Conservation (phyloP, 2,329 filamentous ascomycete genomes). For the Talaromyces sp. region DNA sequence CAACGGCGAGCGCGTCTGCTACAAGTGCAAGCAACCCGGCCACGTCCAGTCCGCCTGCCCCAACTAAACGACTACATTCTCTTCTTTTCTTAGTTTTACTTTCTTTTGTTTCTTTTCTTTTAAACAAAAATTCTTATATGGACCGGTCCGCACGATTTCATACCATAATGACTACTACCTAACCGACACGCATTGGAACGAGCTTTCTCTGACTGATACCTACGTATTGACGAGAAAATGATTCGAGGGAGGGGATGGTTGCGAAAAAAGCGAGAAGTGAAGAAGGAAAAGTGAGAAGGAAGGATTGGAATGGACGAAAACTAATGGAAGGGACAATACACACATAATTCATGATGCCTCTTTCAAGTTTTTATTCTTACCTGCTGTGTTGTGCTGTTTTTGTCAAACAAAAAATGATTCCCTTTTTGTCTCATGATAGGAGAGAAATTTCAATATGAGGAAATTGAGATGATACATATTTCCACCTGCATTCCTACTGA, state of each 20-base stretch:
- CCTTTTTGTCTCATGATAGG: conserved; percentile 11
- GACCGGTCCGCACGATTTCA: conserved; percentile 12
- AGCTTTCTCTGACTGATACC: conserved; percentile 4
- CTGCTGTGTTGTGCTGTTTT: background rate
- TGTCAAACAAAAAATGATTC: background rate
- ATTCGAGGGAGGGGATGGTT: conserved; percentile 4
- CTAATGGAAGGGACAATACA: background rate
- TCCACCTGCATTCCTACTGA: no score
- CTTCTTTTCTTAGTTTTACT: conserved; percentile 21
- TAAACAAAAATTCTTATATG: background rate
- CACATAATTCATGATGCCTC: conserved; percentile 5
- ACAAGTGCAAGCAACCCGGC: conserved; percentile 85
- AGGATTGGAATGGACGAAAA: background rate
- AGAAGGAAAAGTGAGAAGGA: conserved; percentile 5
- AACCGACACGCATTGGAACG: conserved; percentile 7
- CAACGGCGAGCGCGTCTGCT: conserved; percentile 91
- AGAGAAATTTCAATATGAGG: conserved; percentile 10
- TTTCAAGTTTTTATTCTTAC: background rate
- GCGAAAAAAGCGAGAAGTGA: background rate
- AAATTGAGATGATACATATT: conserved; percentile 6
- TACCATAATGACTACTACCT: conserved; percentile 14
- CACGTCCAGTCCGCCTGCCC: conserved; percentile 95
- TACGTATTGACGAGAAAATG: conserved; percentile 1
- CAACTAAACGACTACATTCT: conserved; percentile 55
- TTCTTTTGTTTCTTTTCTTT: conserved; percentile 5